phyloP scores from a whole-genome alignment of 1,139 yeast genomes.

The Scheffersomyces segobiensis region DNA sequence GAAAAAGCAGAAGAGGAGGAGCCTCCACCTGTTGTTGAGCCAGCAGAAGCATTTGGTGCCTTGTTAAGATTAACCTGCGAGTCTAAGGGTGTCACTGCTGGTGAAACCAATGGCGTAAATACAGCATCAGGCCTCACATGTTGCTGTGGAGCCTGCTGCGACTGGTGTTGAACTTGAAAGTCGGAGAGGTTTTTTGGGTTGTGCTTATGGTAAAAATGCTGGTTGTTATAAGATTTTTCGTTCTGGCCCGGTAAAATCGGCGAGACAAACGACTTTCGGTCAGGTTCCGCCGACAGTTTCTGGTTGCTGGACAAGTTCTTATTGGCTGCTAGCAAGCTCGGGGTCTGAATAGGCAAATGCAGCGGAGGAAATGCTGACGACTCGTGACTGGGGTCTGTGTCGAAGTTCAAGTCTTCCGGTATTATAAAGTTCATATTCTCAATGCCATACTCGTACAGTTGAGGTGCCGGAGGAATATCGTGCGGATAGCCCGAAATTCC shows the following conservation, averaged over 20 bases:
- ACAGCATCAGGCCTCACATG: conserved; percentile 50
- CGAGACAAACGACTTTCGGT: conserved; percentile 25
- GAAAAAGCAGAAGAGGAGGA: conserved; percentile 8
- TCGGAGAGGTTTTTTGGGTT: conserved; percentile 4
- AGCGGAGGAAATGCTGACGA: conserved; percentile 42
- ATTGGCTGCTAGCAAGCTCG: conserved; percentile 27
- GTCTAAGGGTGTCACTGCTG: conserved; percentile 70
- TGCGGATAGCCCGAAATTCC: conserved; percentile 2
- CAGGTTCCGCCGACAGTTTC: conserved; percentile 4
- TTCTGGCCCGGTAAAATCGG: conserved; percentile 49
- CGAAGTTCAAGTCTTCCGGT: conserved; percentile 28
- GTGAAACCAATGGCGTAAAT: conserved; percentile 76
- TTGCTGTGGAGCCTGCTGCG: conserved; percentile 12
- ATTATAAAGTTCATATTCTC: conserved; percentile 30
- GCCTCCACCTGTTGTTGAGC: neutral
- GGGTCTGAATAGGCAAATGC: conserved; percentile 23
- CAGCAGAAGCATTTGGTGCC: conserved; percentile 3
- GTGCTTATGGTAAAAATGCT: conserved; percentile 43
- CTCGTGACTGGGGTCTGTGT: conserved; percentile 9
- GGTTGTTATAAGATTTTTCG: conserved; percentile 44
- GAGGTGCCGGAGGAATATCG: conserved; percentile 4
- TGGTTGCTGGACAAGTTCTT: conserved; percentile 6
- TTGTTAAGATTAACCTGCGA: conserved; percentile 23
- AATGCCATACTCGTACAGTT: conserved; percentile 24
- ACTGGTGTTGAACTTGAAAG: conserved; percentile 2